Evolutionary conservation across 177 flowering plant species (phyloP).

Genomic region (Telopea speciosissima): DNA sequence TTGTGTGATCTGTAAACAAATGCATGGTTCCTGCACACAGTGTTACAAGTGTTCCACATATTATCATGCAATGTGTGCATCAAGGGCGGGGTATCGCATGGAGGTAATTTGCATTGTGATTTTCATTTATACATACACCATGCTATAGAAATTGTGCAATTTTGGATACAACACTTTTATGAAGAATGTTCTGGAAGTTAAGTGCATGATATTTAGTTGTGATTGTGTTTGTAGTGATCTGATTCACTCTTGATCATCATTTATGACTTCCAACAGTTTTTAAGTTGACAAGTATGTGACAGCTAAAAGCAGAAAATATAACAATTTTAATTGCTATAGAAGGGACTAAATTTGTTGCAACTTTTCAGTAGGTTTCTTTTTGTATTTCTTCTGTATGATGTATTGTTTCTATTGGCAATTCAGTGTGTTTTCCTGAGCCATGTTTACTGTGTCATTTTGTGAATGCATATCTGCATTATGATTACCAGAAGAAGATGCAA

Average conservation of each 20-base stretch:
- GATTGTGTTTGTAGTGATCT: not conserved
- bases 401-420: not conserved
- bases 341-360: not conserved
- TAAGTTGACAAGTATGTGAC: not conserved
- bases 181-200: not conserved
- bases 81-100: slow-evolving; percentile 93
- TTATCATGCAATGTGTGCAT: slow-evolving; percentile 97
- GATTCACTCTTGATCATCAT: not conserved
- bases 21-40: slow-evolving; percentile 92
- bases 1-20: slow-evolving; percentile 91
- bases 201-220: not conserved
- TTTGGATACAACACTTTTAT: not conserved
- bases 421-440: not conserved
- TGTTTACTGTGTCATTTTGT: not conserved
- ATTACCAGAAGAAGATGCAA: not conserved
- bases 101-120: slow-evolving; percentile 45
- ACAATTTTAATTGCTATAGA: not conserved
- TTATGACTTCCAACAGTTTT: not conserved
- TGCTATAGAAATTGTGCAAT: not conserved
- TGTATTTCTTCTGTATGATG: no score
- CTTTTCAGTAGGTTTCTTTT: not conserved
- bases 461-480: not conserved
- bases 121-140: not conserved
- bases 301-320: not conserved
- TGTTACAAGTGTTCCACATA: slow-evolving; percentile 91